Base-by-base conservation (phyloP, 345 rosid species). In the Nasturtium officinale region DNA sequence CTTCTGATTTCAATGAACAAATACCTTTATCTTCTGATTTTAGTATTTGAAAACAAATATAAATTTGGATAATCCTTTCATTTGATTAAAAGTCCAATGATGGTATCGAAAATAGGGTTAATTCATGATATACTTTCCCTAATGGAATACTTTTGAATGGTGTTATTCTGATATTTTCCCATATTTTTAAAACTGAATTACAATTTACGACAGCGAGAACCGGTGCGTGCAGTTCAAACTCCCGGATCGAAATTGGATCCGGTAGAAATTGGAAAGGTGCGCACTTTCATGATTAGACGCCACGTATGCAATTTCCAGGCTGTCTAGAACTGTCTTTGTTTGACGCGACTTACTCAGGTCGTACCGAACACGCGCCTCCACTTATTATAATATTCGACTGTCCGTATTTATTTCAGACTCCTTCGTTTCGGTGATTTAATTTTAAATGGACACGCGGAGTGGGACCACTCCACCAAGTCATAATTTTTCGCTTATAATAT, bases 231-330 rank as follows among this genome's bases (percentile, higher is more conserved):
- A 16, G 48, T 13, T 59, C 37, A 59, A 38, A n/a, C 55, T 69
- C 48, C 48, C 17, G 23, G 12, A n/a, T 52, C 63, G 59, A 50
- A 51, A 54, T 52, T 23, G 68, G 29, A n/a, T n/a, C n/a, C 45
- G 43, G 12, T 2, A 21, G 57, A 63, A 16, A 38, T 3, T 38
- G 11, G 60, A 55, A 30, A 52, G 47, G 50, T 55, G 2, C 53
- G 26, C 54, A 69, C 75, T 76, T 62, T 47, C 75, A 76, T 76
- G 65, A 9, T 69, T 53, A 9, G 45, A 54, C 52, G 65, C 62
- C 79, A 69, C 79, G 71, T 62, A 43, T 33, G 37, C 52, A 55
- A 13, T 13, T 53, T 61, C 70, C 71, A 69, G 65, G 43, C 75
- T 76, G 75, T 63, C 54, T 46, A 6, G 9, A 54, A 60, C 47